Conservation (phyloP, 352 stramenopile species). For the Phytophthora crassamura region DNA sequence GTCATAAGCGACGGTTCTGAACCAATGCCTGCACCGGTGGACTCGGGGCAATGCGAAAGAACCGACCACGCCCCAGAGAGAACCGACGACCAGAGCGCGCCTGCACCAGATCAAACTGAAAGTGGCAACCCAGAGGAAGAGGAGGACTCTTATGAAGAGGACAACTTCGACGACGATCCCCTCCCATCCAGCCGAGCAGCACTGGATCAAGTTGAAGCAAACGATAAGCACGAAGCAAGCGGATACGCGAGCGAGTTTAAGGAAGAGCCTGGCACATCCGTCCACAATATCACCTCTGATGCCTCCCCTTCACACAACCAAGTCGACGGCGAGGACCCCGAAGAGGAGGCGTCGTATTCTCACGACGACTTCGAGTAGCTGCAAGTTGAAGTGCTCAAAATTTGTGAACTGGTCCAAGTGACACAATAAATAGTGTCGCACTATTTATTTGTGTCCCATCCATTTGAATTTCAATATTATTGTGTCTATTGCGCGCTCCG, state of each 20-base stretch:
- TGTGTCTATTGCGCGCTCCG: no score
- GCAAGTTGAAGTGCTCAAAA: constrained; percentile 29
- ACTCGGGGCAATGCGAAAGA: no score
- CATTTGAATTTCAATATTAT: background rate
- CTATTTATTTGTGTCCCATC: constrained; percentile 15
- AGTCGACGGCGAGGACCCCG: constrained; percentile 16
- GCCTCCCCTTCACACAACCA: constrained; percentile 3
- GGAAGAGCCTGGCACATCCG: constrained; percentile 29
- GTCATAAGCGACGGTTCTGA: no score
- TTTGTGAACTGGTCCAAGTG: constrained; percentile 23
- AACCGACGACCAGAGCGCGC: background rate
- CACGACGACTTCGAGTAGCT: constrained; percentile 52
- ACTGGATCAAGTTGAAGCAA: background rate
- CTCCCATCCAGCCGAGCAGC: constrained; percentile 7
- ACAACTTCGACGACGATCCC: constrained; percentile 57
- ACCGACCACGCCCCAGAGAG: background rate
- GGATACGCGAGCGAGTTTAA: constrained; percentile 54
- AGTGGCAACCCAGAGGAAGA: constrained; percentile 7
- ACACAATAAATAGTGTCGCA: no score
- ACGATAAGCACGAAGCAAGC: constrained; percentile 16
- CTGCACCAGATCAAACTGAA: background rate
- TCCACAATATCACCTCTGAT: constrained; percentile 7
- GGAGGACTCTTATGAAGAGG: constrained; percentile 21
- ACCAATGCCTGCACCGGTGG: no score
- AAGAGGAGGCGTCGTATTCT: constrained; percentile 43